Evolutionary conservation across 805 yeast genomes (phyloP).

Genomic region (Hanseniaspora lindneri): DNA sequence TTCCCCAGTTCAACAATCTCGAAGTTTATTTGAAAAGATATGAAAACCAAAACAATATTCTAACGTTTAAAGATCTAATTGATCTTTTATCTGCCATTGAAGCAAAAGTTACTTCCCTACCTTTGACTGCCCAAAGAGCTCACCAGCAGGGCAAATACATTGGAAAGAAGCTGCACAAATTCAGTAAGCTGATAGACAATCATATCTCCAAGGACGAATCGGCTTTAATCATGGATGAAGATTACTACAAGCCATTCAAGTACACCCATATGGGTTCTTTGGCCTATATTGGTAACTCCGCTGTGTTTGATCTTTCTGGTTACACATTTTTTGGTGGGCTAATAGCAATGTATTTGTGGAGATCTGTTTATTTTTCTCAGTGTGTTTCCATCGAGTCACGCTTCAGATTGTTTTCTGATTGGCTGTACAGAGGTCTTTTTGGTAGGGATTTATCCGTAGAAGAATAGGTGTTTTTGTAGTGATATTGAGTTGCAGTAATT

Average conservation of each 20-base stretch:
- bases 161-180: conserved; percentile 45
- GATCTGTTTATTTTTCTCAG: conserved; percentile 58
- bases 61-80: conserved; percentile 42
- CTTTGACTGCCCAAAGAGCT: conserved; percentile 67
- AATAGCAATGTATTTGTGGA: conserved; percentile 62
- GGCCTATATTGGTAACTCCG: conserved; percentile 60
- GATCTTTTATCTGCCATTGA: conserved; percentile 44
- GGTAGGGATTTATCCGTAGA: conserved; percentile 38
- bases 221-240: conserved; percentile 31
- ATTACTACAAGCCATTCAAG: conserved; percentile 44
- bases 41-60: conserved; percentile 39
- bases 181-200: conserved; percentile 34
- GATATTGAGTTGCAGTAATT: too few species aligned
- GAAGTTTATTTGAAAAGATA: conserved; percentile 43
- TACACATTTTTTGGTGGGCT: conserved; percentile 53
- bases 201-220: conserved; percentile 15
- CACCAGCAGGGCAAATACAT: conserved; percentile 58
- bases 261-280: conserved; percentile 55
- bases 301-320: conserved; percentile 55
- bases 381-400: conserved; percentile 54
- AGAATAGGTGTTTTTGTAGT: too few species aligned
- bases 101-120: conserved; percentile 51
- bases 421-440: conserved; percentile 51
- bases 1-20: conserved; percentile 42
- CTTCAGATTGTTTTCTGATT: conserved; percentile 52